Base-by-base conservation (phyloP, 2,329 filamentous ascomycete genomes). In the Alternaria triticimaculans region DNA sequence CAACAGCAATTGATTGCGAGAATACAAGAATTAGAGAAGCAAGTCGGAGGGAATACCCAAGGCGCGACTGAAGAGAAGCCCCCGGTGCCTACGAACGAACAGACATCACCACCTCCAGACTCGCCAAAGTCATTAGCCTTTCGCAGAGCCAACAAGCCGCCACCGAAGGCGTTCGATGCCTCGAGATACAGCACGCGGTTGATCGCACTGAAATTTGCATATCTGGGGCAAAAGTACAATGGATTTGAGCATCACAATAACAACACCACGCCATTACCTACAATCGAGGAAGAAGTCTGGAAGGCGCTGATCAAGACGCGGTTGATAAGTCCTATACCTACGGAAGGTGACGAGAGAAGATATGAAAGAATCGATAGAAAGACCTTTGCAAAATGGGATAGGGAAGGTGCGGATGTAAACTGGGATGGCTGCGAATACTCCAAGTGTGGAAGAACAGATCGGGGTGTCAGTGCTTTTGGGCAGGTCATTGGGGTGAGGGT, bases 391-490 rank as follows among this genome's bases (percentile, higher is more conserved):
- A 60, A 43, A 4, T 78, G 76, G 76, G 60, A 80, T 73, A 53
- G 76, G 78, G 66, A 77, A 33, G 82, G 83, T 5, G 73, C 78
- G 46, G 78, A 81, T 61, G 80, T 97, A 25, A 90, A 92, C 79
- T 97, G 93, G 87, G 89, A 92, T 33, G 90, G 90, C 8, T 94
- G 89, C 79, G 92, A 97, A 65, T 99, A 98, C 80, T 94, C 92
- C 37, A 99, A 99, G 80, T 97, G 95, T 76, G 96, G 96, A 2
- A 87, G 96, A 66, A 99, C 96, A 18, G 96, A 99, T 78, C 87
- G 89, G 58, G 96, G 96, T 12, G 96, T 99, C 37, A 97, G 94
- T 80, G 94, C 96, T 4, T 99, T 99, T 82, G 96, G 96, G 0
- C 96, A 99, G 83, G 96, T 99, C 61, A 89, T 99, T 74, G 92